Conservation (phyloP, 768 basidiomycete genomes). For the Russula compacta region DNA sequence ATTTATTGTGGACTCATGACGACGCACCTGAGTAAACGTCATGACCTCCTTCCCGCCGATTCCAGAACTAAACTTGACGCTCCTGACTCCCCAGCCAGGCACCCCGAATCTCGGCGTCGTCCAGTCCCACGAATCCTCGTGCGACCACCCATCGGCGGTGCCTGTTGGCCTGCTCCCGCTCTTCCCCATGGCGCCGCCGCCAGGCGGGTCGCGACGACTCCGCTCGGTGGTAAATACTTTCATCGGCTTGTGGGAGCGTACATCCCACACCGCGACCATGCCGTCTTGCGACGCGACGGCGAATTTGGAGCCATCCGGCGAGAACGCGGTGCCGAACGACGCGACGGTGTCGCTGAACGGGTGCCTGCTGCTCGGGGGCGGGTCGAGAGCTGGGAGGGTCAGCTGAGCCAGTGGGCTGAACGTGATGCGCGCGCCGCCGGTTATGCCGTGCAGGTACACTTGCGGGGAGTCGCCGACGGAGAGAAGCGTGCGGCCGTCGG, state of each 20-base stretch:
- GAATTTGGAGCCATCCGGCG: conserved; percentile 65
- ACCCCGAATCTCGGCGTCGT: conserved; percentile 39
- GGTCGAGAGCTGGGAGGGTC: conserved; percentile 44
- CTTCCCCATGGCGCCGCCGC: conserved; percentile 7
- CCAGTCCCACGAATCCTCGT: conserved; percentile 64
- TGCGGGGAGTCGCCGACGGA: conserved; percentile 88
- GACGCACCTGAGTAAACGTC: conserved; percentile 79
- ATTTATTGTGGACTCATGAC: not conserved
- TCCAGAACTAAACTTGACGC: conserved; percentile 74
- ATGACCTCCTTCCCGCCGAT: conserved; percentile 59
- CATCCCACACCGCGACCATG: conserved; percentile 74
- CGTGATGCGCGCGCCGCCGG: conserved; percentile 49
- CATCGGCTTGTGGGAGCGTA: conserved; percentile 60
- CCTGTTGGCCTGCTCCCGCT: conserved; percentile 28
- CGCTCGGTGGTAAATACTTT: conserved; percentile 56
- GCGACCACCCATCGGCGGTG: conserved; percentile 42
- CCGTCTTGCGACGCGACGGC: conserved; percentile 81
- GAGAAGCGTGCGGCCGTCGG: conserved; percentile 77
- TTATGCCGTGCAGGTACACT: conserved; percentile 72
- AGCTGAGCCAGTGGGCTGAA: conserved; percentile 65
- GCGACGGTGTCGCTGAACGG: conserved; percentile 31
- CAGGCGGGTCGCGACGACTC: conserved; percentile 24
- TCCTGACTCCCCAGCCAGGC: conserved; percentile 78
- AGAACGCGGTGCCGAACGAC: conserved; percentile 76
- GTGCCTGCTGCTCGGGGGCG: conserved; percentile 23